Base-by-base conservation (phyloP, 495 filamentous ascomycete genomes). In the Penicillium parvum region DNA sequence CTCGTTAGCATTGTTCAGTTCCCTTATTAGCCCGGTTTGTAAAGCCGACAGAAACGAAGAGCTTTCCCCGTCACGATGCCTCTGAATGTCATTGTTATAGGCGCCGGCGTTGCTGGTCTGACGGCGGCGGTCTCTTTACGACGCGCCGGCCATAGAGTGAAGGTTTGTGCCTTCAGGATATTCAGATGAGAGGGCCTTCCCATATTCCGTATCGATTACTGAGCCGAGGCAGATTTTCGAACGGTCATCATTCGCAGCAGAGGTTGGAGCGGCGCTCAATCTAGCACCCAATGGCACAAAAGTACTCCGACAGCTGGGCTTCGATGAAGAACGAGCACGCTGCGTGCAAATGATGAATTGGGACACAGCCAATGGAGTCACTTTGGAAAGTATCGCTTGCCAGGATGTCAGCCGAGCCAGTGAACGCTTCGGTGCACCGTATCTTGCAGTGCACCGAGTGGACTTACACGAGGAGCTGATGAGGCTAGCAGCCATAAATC, bases 401-500 rank as follows among this genome's bases (percentile, higher is more conserved):
- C 22, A 55, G 7, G 62, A 69, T 32, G 19, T 58, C 5, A 18
- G 30, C 1, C 12, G 30, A 3, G 33, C 37, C 1, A 36, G 25
- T 5, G 17, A 43, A 23, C 9, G 23, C 7, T 46, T 40, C 19
- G 53, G 57, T 1, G 19, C 32, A 1, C 37, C 35, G 15, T 28
- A 44, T 8, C 58, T 64, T 23, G 49, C 64, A 2, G 57, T 73
- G n/a, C 75, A 81, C 59, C 61, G 78, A 2, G 71, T 74, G 1
- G 76, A 76, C 62, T 45, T 70, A 45, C 73, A 77, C 57, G 52
- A 50, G 1, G 73, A 72, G 37, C 47, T 82, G 20, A 49, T 64
- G 38, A 41, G 57, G 10, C 33, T 65, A 12, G 70, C 68, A 0
- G 51, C 55, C 4, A 44, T 53, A 0, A 43, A 39, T 2, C 51